phyloP scores from a whole-genome alignment of 2,329 filamentous ascomycete species.

The Neofusicoccum kwambonambiense region DNA sequence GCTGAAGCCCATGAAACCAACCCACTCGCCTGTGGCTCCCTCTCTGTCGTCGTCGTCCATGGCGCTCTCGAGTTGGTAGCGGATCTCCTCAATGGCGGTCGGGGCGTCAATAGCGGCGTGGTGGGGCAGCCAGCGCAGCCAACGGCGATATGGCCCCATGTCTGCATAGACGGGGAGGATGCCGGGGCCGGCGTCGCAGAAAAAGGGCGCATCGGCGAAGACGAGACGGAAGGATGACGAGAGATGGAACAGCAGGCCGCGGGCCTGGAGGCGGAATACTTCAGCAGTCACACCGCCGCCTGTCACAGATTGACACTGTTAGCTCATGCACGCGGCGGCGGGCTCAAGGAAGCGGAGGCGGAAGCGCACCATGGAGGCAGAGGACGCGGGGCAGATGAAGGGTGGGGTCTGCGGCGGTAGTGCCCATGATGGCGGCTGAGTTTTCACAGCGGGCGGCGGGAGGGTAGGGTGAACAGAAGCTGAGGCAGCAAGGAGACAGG shows the following conservation, averaged over 20 bases:
- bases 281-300: conserved; percentile 69
- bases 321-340: not conserved
- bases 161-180: conserved; percentile 65
- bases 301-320: not conserved
- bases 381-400: conserved; percentile 64
- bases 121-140: conserved; percentile 63
- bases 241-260: conserved; percentile 53
- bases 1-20: conserved; percentile 51
- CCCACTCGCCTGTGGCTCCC: conserved; percentile 46
- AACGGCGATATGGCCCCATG: conserved; percentile 63
- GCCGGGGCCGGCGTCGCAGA: conserved; percentile 60
- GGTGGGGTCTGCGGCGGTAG: conserved; percentile 27
- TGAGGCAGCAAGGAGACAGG: not conserved
- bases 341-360: not conserved
- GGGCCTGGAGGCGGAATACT: conserved; percentile 68
- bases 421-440: conserved; percentile 4
- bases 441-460: not conserved
- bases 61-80: conserved; percentile 44
- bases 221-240: conserved; percentile 64
- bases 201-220: conserved; percentile 69
- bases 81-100: conserved; percentile 46
- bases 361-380: conserved; percentile 63
- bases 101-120: conserved; percentile 56
- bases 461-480: not conserved
- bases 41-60: conserved; percentile 46